phyloP scores from a whole-genome alignment of 176 grass and related monocot genomes.

The Saccharum officinarum region DNA sequence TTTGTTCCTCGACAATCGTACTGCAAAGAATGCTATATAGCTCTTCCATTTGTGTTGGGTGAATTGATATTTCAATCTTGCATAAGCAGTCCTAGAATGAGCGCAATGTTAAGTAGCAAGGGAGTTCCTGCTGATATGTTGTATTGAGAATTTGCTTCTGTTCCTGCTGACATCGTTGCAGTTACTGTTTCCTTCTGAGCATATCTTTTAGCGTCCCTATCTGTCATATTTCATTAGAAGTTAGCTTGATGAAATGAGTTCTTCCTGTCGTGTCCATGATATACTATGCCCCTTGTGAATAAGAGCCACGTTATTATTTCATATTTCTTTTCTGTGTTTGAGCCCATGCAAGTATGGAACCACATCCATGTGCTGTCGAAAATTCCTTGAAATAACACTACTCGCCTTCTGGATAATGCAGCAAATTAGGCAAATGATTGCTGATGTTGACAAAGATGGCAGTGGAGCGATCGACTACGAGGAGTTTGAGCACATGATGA shows the following conservation, averaged over 20 bases:
- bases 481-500: conserved; percentile 97
- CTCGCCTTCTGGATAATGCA: conserved; percentile 43
- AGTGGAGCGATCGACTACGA: conserved; percentile 93
- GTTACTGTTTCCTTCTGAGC: background rate
- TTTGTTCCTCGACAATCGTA: background rate
- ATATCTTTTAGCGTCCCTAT: background rate
- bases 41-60: background rate
- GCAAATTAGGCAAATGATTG: conserved; percentile 97
- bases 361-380: background rate
- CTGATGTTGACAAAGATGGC: conserved; percentile 93
- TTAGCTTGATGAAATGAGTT: conserved; percentile 2
- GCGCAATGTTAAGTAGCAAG: background rate
- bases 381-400: conserved; percentile 13
- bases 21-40: background rate
- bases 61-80: background rate
- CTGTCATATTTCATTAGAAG: background rate
- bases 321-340: background rate
- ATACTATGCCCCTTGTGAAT: background rate
- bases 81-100: background rate
- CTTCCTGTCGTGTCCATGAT: background rate
- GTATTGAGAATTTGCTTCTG: background rate
- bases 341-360: background rate
- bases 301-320: background rate
- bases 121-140: background rate
- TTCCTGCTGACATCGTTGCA: background rate